These are phyloP conservation scores for Ogataea sp. DNA, from an alignment of 805 yeast genomes.

Conservation along the genomic window DNA sequence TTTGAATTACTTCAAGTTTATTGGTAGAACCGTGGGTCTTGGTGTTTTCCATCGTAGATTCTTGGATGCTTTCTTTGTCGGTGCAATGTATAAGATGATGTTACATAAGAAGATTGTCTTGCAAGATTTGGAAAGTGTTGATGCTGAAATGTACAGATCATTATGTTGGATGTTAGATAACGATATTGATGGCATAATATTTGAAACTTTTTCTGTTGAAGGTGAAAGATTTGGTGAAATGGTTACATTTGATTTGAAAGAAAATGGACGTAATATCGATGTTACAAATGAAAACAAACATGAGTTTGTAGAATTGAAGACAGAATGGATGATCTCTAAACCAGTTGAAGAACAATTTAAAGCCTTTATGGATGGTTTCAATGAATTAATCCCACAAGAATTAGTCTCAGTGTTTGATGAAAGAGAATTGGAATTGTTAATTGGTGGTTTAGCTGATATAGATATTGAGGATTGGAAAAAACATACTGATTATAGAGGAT, in stretches of 20 bases:
- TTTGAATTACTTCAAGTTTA: slow-evolving; percentile 93
- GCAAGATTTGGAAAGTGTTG: slow-evolving; percentile 98
- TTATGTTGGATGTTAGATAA: slow-evolving; percentile 94
- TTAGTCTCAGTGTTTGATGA: slow-evolving; percentile 95
- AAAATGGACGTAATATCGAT: slow-evolving; percentile 79
- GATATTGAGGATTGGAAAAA: slow-evolving; percentile 99
- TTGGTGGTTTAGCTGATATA: slow-evolving; percentile 97
- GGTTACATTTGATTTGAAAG: slow-evolving; percentile 82
- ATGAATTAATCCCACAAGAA: slow-evolving; percentile 95
- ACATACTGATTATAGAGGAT: slow-evolving; percentile 97
- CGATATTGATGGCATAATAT: slow-evolving; percentile 82
- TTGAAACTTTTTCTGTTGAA: slow-evolving; percentile 74
- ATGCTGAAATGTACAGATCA: slow-evolving; percentile 91
- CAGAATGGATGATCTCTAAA: slow-evolving; percentile 92
- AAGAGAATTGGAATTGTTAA: slow-evolving; percentile 90
- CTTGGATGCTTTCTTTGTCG: slow-evolving; percentile 96
- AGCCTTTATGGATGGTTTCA: slow-evolving; percentile 95
- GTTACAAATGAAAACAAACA: slow-evolving; percentile 92
- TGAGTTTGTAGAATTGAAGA: slow-evolving; percentile 89
- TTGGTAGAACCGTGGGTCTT: slow-evolving; percentile 96
- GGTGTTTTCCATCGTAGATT: slow-evolving; percentile 98
- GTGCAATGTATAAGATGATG: slow-evolving; percentile 97
- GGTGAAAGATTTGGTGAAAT: slow-evolving; percentile 95
- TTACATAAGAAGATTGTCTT: slow-evolving; percentile 87
- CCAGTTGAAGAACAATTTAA: slow-evolving; percentile 94